Evolutionary conservation across 179 eudicot genomes (phyloP), one percentile per base, ranked within the genome.

Genomic region (Heliamphora pulchella): DNA sequence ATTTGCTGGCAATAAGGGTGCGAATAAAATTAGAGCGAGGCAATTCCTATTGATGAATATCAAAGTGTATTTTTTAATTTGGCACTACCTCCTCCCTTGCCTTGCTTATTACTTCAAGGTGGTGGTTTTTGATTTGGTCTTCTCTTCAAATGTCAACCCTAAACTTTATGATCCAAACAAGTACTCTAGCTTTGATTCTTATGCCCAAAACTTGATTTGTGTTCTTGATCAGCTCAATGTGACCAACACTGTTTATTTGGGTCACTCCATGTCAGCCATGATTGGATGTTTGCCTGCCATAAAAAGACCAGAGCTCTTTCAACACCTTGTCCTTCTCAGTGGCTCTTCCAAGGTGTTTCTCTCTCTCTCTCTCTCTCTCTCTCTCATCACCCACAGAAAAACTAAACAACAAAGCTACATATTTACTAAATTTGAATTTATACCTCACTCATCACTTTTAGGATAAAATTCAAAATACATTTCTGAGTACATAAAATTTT

Each of bases 191-290:
- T 87, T 71, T 54, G 80, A 41, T 76, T 80, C 65, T 10, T 84
- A 84, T 67, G 87, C 87, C 44, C 50, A 81, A 46, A 85, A 84
- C 80, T 78, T 86, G 85, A 9, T 84, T 75, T 71, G 81, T 39
- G 61, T 86, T 74, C 81, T 87, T 72, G 87, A 82, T 64, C 82
- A 87, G 77, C 79, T 84, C 80, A 48, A 78, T 10, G 79, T 84
- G 51, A 71, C 69, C 15, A 74, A 79, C 4, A 80, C 71, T 47
- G 77, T 80, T 1, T 86, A 82, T 58, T 4, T 86, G 71, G 89
- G 89, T 22, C 89, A 87, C 48, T 84, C 89, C 8, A 86, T 86
- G 87, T 78, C 87, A 9, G 83, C 89, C 47, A 86, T 86, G 87
- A 81, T 86, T 59, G 89, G 89, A 20, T 86, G 87, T 71, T 9